Evolutionary conservation across 768 basidiomycete genomes (phyloP), one percentile per base, ranked within the genome.

Genomic region (Hysterangium stoloniferum): DNA sequence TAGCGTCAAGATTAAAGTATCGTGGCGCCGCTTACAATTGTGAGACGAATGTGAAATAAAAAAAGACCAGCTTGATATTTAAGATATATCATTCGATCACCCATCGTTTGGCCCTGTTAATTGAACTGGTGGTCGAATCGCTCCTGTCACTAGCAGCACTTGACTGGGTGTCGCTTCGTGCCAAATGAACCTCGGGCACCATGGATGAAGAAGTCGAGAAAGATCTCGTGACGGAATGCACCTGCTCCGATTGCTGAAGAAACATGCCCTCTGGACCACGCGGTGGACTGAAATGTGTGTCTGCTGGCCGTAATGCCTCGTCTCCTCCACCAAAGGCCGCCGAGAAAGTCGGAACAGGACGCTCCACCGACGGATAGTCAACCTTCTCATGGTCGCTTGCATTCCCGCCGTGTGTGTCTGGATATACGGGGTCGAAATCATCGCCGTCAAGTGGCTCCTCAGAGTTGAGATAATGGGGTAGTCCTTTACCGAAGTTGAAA

Each of bases 401-500:
- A 57, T 61, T 52, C 1, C 65, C 57, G 48, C 75, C 70, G 3
- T 66, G 56, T 3, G 40, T 56, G 27, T 57, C 58, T 32, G 55
- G 45, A 11, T 51, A 57, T 1, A 64, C 59, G 20, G 66, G 63
- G 29, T 61, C 56, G 53, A 74, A 74, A 53, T 70, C 70, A 34
- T 68, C 70, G 45, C 68, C 74, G 38, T 69, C 64, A 12, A 82
- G 59, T 3, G 71, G 66, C 56, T 82, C 75, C 51, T 80, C 70
- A 5, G 70, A 67, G 48, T 77, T 73, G 47, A 86, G 67, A 62
- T 82, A 81, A 19, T 73, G 74, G 51, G 73, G 65, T 52, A 90
- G 68, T 20, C 86, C 86, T 63, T 84, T 86, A 52, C 82, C 84
- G 58, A 89, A 89, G 68, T 89, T 88, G 58, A 77, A 61, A 31